Evolutionary conservation across 331 rosid species (phyloP).

Genomic region (Prunus yedoensis): DNA sequence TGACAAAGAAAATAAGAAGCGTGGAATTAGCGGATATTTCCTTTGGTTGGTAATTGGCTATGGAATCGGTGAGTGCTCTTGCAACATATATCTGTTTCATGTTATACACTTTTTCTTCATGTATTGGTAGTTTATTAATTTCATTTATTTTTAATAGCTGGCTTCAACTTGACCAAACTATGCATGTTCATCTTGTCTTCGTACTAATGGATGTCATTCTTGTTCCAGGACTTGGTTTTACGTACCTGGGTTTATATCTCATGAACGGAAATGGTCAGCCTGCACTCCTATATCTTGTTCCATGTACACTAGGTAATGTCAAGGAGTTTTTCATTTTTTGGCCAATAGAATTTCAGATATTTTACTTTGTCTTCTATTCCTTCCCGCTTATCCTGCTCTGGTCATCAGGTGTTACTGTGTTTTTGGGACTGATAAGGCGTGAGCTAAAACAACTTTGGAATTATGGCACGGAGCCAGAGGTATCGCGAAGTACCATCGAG

Average conservation of each 20-base stretch:
- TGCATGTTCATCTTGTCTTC: not conserved
- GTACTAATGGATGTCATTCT: slow-evolving; percentile 20
- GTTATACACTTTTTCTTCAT: not conserved
- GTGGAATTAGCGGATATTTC: slow-evolving; percentile 54
- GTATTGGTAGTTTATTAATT: not conserved
- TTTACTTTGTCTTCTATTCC: slow-evolving; percentile 12
- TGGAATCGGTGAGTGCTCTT: slow-evolving; percentile 66
- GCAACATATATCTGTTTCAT: slow-evolving; percentile 10
- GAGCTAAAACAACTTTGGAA: slow-evolving; percentile 70
- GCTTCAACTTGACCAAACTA: not conserved
- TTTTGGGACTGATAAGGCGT: slow-evolving; percentile 66
- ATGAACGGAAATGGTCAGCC: slow-evolving; percentile 98
- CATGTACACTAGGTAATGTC: slow-evolving; percentile 86
- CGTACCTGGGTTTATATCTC: slow-evolving; percentile 72
- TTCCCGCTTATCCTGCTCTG: not conserved
- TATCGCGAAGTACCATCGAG: slow-evolving; percentile 17
- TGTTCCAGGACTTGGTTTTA: slow-evolving; percentile 64
- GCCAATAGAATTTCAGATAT: not conserved
- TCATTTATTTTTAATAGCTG: not conserved
- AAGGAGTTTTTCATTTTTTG: not conserved
- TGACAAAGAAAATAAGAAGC: slow-evolving; percentile 70
- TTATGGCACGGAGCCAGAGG: slow-evolving; percentile 42
- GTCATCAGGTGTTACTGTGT: slow-evolving; percentile 52
- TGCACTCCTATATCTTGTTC: slow-evolving; percentile 97
- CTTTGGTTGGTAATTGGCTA: slow-evolving; percentile 77